These are phyloP conservation scores for Clavispora fructus DNA, from an alignment of 805 yeast species.

Conservation along the genomic window DNA sequence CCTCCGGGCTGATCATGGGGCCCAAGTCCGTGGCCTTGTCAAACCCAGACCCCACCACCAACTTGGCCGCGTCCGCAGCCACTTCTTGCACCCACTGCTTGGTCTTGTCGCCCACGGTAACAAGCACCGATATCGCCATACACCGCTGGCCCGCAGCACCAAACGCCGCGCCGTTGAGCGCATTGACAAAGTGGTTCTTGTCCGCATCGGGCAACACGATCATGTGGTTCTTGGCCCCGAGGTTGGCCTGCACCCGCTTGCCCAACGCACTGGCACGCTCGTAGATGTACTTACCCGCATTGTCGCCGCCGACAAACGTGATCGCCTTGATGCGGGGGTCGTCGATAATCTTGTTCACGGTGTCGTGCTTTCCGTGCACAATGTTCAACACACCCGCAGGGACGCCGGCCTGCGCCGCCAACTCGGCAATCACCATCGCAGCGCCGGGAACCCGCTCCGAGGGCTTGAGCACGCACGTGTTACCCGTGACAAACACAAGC, in stretches of 20 bases:
- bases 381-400: conserved; percentile 71
- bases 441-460: conserved; percentile 77
- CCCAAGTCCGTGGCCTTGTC: conserved; percentile 60
- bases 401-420: conserved; percentile 66
- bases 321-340: conserved; percentile 74
- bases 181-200: conserved; percentile 56
- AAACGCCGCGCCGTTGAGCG: conserved; percentile 70
- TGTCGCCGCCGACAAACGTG: conserved; percentile 76
- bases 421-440: conserved; percentile 66
- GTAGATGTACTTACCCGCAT: conserved; percentile 72
- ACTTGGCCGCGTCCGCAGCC: conserved; percentile 49
- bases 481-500: conserved; percentile 62
- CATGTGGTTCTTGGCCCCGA: conserved; percentile 78
- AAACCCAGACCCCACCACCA: conserved; percentile 64
- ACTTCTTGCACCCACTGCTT: conserved; percentile 60
- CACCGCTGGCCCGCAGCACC: conserved; percentile 86
- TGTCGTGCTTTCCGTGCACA: conserved; percentile 68
- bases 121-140: conserved; percentile 71
- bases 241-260: conserved; percentile 70
- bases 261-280: conserved; percentile 61
- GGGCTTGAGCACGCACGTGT: conserved; percentile 58
- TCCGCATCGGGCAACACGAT: conserved; percentile 71
- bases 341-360: conserved; percentile 64
- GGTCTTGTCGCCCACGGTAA: conserved; percentile 59
- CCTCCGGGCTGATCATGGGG: conserved; percentile 62